phyloP scores from a whole-genome alignment of 2,329 filamentous ascomycete species.

The Aspergillus nomiae region DNA sequence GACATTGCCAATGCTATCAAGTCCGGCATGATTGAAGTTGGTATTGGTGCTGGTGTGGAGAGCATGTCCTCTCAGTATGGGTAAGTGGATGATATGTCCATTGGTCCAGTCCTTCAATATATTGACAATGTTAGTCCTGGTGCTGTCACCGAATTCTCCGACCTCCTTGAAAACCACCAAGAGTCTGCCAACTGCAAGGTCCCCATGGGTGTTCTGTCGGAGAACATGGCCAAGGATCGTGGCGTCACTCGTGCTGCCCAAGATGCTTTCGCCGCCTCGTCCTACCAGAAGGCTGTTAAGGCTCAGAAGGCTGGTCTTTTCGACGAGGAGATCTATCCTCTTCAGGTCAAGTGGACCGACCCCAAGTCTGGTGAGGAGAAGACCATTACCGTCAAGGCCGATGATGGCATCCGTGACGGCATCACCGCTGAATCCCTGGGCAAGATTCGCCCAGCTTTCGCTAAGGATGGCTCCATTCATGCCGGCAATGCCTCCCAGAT shows the following conservation, averaged over 20 bases:
- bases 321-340: conserved; percentile 83
- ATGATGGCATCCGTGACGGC: conserved; percentile 83
- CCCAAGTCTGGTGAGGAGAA: conserved; percentile 86
- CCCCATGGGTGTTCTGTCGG: conserved; percentile 90
- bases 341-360: conserved; percentile 85
- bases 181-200: conserved; percentile 96
- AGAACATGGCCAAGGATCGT: conserved; percentile 90
- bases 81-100: conserved; percentile 47
- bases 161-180: conserved; percentile 76
- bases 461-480: conserved; percentile 90
- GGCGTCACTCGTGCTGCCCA: conserved; percentile 71
- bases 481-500: conserved; percentile 96
- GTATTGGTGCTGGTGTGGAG: conserved; percentile 92
- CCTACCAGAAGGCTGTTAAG: conserved; percentile 84
- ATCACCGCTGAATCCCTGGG: conserved; percentile 85
- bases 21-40: conserved; percentile 90
- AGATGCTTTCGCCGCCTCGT: conserved; percentile 90
- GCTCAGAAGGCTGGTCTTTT: conserved; percentile 91
- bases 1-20: conserved; percentile 94
- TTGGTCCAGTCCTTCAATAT: background rate
- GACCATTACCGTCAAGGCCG: conserved; percentile 77
- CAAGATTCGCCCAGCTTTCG: conserved; percentile 89
- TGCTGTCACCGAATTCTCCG: conserved; percentile 91
- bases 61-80: conserved; percentile 95
- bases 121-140: conserved; percentile 57